A percentile compares a stretch with the other conserved stretches of the same genome.
phyloP scores from a whole-genome alignment of 495 filamentous ascomycete genomes.

The Hyaloscypha bicolor region DNA sequence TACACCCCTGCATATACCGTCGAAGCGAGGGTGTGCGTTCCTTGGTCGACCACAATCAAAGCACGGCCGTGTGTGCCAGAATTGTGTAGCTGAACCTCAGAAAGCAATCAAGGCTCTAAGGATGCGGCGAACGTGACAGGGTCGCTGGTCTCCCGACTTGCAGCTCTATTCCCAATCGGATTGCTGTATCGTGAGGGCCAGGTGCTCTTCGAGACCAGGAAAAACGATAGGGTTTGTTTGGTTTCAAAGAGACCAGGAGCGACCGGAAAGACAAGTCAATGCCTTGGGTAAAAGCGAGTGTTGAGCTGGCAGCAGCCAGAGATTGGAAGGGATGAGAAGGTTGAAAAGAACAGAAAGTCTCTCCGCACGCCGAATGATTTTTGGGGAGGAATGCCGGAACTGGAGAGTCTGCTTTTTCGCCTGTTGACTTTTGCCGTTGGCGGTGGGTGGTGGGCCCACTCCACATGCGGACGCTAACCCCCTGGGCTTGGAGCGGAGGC shows the following conservation, averaged over 20 bases:
- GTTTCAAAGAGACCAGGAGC: constrained; percentile 19
- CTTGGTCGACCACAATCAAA: constrained; percentile 31
- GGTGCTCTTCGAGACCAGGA: not conserved
- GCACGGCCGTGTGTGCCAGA: constrained; percentile 19
- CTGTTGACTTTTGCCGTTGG: not conserved
- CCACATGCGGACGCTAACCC: not conserved
- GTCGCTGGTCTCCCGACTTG: not conserved
- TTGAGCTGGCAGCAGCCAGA: constrained; percentile 4
- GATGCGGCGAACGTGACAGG: constrained; percentile 3
- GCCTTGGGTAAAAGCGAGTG: constrained; percentile 23
- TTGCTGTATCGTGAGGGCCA: not conserved
- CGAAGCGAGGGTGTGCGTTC: constrained; percentile 28
- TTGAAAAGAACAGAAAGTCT: too few relatives aligned
- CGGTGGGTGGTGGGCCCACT: too few relatives aligned
- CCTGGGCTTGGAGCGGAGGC: not conserved
- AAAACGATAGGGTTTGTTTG: not conserved
- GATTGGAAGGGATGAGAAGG: not conserved
- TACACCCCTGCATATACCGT: constrained; percentile 18
- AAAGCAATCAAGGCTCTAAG: not conserved
- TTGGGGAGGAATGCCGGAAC: not conserved
- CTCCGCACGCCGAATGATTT: not conserved
- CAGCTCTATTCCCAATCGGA: constrained; percentile 2
- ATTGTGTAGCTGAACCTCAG: constrained; percentile 2
- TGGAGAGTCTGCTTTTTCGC: not conserved
- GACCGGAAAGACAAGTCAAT: constrained; percentile 20